Percentiles rank a stretch among this genome's conserved stretches.
Conservation (phyloP, 179 eudicot genomes). For the Pouteria campechiana region DNA sequence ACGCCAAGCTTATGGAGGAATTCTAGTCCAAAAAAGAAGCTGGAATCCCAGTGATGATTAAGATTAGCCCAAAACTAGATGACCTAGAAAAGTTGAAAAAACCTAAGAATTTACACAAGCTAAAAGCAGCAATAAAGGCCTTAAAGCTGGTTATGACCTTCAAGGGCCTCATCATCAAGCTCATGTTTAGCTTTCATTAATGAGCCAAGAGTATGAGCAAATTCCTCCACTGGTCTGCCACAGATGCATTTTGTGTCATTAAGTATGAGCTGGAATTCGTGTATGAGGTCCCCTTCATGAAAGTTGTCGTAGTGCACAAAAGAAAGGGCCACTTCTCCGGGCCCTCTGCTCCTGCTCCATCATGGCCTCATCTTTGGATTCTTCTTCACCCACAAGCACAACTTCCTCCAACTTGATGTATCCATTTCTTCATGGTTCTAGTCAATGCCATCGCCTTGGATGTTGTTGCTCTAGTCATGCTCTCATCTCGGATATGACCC, state of each 20-base stretch:
- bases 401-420: not conserved
- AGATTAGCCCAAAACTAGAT: not conserved
- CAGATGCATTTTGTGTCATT: conserved; percentile 6
- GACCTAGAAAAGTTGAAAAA: conserved; percentile 1
- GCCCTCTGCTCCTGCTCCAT: not conserved
- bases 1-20: conserved; percentile 12
- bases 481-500: conserved; percentile 16
- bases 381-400: not conserved
- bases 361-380: conserved; percentile 6
- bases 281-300: conserved; percentile 23
- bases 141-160: conserved; percentile 6
- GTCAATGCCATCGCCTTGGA: conserved; percentile 21
- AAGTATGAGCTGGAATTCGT: conserved; percentile 23
- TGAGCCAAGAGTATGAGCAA: conserved; percentile 2
- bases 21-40: conserved; percentile 1
- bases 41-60: not conserved
- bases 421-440: conserved; percentile 9
- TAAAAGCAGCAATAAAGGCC: not conserved
- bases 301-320: conserved; percentile 6
- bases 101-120: not conserved
- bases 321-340: conserved; percentile 2
- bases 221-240: not conserved
- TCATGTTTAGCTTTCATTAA: conserved; percentile 5
- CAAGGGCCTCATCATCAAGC: conserved; percentile 16
- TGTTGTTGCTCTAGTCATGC: conserved; percentile 4